phyloP scores from a whole-genome alignment of 768 basidiomycete genomes.

The Thelephora aurantiotincta region DNA sequence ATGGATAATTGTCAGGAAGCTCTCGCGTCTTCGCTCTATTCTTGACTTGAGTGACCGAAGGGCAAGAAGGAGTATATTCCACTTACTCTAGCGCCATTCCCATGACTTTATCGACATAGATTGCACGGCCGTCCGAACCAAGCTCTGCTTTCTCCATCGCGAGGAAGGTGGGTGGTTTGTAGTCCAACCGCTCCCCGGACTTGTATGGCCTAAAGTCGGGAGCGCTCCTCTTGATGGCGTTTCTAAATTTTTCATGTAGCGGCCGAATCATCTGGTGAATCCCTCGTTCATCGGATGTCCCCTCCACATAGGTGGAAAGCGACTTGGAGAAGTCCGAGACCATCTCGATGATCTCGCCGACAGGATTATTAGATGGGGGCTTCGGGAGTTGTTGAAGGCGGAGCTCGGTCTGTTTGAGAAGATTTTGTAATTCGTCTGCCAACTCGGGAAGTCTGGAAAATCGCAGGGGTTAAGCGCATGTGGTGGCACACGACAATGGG shows the following conservation, averaged over 20 bases:
- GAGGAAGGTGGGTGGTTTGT: conserved; percentile 7
- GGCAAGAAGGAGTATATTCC: not conserved
- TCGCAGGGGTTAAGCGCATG: not conserved
- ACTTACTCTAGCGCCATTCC: conserved; percentile 31
- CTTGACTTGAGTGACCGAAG: not conserved
- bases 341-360: conserved; percentile 38
- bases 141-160: conserved; percentile 9
- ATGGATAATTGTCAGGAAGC: conserved; percentile 53
- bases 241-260: conserved; percentile 30
- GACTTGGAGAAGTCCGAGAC: conserved; percentile 33
- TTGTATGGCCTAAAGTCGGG: conserved; percentile 44
- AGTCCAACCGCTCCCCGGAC: conserved; percentile 1
- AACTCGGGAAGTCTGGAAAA: conserved; percentile 43
- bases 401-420: conserved; percentile 25
- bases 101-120: conserved; percentile 42
- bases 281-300: conserved; percentile 35
- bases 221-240: conserved; percentile 33
- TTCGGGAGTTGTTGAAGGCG: conserved; percentile 25
- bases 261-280: conserved; percentile 43
- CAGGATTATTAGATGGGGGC: conserved; percentile 39
- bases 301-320: conserved; percentile 32
- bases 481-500: not conserved
- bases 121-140: conserved; percentile 7
- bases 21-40: conserved; percentile 56
- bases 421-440: conserved; percentile 37